phyloP scores from a whole-genome alignment of 495 filamentous ascomycete species.

The Aspergillus carlsbadensis region DNA sequence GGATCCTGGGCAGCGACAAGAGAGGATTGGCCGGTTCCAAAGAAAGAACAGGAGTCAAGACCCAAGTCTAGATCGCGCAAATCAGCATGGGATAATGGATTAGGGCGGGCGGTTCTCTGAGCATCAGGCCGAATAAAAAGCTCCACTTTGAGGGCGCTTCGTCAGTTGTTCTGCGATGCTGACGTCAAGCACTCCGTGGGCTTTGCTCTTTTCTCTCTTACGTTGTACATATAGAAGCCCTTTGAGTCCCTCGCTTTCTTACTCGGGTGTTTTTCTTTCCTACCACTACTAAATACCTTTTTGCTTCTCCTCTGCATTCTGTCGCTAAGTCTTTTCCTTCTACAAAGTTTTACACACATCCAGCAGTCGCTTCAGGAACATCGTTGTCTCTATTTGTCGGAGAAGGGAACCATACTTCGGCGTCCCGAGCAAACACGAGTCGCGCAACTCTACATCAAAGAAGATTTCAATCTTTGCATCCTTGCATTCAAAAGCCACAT shows the following conservation, averaged over 20 bases:
- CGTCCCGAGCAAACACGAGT: conserved; percentile 8
- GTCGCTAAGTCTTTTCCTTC: background rate
- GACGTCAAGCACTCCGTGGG: conserved; percentile 19
- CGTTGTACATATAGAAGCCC: conserved; percentile 1
- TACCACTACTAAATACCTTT: background rate
- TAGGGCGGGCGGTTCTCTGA: conserved; percentile 12
- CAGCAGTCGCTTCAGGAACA: too few relatives aligned
- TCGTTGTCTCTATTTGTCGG: background rate
- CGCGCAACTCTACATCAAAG: background rate
- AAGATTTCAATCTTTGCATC: background rate
- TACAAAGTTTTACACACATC: background rate
- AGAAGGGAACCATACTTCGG: background rate
- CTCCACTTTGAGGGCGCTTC: conserved; percentile 15
- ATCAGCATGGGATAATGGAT: background rate
- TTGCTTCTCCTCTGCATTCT: background rate
- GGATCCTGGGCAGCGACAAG: background rate
- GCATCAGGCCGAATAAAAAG: conserved; percentile 3
- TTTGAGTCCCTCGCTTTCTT: background rate
- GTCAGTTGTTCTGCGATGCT: conserved; percentile 10
- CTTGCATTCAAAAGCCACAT: background rate
- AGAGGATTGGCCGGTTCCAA: conserved; percentile 4
- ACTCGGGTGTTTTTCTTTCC: background rate
- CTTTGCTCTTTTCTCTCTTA: background rate
- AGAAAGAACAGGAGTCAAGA: background rate
- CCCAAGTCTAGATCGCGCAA: conserved; percentile 3